These are phyloP conservation scores for Pseudocercospora cruenta DNA, from an alignment of 2,329 filamentous ascomycete genomes.

Conservation along the genomic window DNA sequence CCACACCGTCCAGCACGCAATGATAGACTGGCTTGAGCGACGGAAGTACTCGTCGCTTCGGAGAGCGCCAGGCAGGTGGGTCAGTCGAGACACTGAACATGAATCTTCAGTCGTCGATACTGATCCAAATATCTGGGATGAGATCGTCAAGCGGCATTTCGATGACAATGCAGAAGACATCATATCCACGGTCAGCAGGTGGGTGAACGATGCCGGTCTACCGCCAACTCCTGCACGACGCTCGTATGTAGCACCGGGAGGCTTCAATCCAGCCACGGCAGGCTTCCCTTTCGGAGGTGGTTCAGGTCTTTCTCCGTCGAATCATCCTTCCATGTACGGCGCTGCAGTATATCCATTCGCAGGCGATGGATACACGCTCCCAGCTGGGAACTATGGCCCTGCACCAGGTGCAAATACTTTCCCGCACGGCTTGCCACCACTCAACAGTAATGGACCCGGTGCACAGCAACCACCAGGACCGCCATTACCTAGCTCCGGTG, in stretches of 20 bases:
- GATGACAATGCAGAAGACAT: conserved; percentile 14
- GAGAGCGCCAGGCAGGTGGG: too few relatives aligned
- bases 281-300: not conserved
- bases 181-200: conserved; percentile 12
- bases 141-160: conserved; percentile 24
- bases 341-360: not conserved
- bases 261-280: not conserved
- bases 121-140: conserved; percentile 15
- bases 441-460: not conserved
- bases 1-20: conserved; percentile 39
- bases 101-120: not conserved
- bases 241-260: not conserved
- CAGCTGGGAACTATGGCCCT: not conserved
- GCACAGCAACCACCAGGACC: not conserved
- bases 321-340: not conserved
- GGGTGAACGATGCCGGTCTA: conserved; percentile 5
- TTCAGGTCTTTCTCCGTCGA: not conserved
- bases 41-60: not conserved
- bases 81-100: too few relatives aligned
- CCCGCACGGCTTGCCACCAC: not conserved
- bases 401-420: not conserved
- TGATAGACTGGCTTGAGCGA: conserved; percentile 40
- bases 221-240: not conserved
- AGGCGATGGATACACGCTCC: not conserved
- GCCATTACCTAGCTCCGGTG: not conserved